phyloP scores from a whole-genome alignment of 2,329 filamentous ascomycete species.

The Penicillium sp. region DNA sequence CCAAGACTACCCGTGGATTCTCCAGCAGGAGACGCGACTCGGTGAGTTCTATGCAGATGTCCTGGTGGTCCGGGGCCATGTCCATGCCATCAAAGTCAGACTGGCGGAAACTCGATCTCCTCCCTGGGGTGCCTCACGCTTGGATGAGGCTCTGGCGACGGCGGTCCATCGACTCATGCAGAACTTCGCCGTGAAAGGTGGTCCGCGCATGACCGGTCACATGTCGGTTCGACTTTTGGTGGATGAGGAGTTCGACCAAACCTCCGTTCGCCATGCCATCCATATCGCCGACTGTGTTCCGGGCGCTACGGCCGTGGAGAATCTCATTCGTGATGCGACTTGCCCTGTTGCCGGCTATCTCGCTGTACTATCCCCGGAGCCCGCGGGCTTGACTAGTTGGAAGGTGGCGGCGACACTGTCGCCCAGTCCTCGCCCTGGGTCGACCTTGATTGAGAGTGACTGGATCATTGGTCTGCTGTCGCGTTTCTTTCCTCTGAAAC shows the following conservation, averaged over 20 bases:
- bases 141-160: constrained; percentile 57
- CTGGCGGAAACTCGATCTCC: constrained; percentile 66
- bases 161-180: constrained; percentile 70
- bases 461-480: constrained; percentile 3
- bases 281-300: constrained; percentile 39
- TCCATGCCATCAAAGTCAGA: constrained; percentile 70
- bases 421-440: constrained; percentile 2
- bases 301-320: constrained; percentile 30
- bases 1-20: constrained; percentile 62
- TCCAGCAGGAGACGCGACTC: constrained; percentile 70
- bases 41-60: constrained; percentile 74
- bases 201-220: constrained; percentile 66
- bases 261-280: constrained; percentile 38
- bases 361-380: constrained; percentile 23
- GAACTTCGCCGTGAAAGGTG: constrained; percentile 57
- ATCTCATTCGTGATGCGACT: constrained; percentile 37
- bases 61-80: constrained; percentile 66
- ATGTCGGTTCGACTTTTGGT: constrained; percentile 74
- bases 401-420: constrained; percentile 16
- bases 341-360: constrained; percentile 34
- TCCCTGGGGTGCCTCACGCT: constrained; percentile 66
- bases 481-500: constrained; percentile 1
- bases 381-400: constrained; percentile 10
- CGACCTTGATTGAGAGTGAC: background rate
- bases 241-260: constrained; percentile 45